phyloP scores from a whole-genome alignment of 108 stramenopile genomes.

The Pseudonitzschia pungens region DNA sequence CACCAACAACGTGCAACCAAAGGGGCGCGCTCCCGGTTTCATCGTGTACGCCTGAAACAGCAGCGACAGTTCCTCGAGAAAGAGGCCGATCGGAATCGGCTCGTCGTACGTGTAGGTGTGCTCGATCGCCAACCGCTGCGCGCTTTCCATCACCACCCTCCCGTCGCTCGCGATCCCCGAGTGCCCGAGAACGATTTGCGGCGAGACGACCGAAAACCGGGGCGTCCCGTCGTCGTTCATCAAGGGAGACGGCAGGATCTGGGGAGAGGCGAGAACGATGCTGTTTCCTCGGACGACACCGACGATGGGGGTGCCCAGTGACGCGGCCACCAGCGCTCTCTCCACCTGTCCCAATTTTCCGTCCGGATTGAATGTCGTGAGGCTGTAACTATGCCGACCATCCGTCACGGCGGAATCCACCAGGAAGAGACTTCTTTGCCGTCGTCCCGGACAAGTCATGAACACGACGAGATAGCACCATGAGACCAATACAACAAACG shows the following conservation, averaged over 20 bases:
- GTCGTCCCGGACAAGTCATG: neutral
- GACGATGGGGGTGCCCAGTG: constrained; percentile 68
- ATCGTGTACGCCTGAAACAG: constrained; percentile 82
- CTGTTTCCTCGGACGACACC: constrained; percentile 34
- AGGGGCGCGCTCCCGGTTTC: constrained; percentile 72
- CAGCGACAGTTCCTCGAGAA: constrained; percentile 63
- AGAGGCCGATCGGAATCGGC: constrained; percentile 50
- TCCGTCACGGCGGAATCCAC: constrained; percentile 40
- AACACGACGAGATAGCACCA: constrained; percentile 1
- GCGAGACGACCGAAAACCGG: constrained; percentile 54
- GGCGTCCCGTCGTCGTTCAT: constrained; percentile 78
- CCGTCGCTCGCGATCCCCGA: constrained; percentile 81
- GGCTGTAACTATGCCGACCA: constrained; percentile 89
- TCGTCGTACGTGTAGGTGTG: constrained; percentile 75
- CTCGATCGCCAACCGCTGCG: constrained; percentile 66
- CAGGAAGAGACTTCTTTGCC: neutral
- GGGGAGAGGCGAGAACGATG: constrained; percentile 46
- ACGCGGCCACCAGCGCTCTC: constrained; percentile 75
- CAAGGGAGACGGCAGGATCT: constrained; percentile 59
- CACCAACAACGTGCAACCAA: constrained; percentile 71
- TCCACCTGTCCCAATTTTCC: constrained; percentile 95
- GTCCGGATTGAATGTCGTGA: constrained; percentile 92
- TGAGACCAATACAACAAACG: neutral
- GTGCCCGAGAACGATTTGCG: constrained; percentile 54
- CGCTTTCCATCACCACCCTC: constrained; percentile 62